A percentile compares a stretch with the other conserved stretches of the same genome.
phyloP scores from a whole-genome alignment of 2,329 filamentous ascomycete genomes.

The Didymella exigua region DNA sequence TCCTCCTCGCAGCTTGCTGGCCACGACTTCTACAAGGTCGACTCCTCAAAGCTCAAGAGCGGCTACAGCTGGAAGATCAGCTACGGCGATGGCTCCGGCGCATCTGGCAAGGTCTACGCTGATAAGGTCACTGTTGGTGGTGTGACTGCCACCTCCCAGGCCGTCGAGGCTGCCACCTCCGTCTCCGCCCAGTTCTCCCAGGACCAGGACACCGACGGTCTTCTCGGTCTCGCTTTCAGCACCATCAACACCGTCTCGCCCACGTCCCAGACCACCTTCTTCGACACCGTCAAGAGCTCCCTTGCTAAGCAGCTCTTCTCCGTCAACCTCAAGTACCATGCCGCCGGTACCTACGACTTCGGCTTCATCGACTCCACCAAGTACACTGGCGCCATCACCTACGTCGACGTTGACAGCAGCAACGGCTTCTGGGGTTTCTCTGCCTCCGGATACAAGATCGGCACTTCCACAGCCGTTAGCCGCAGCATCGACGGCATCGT shows the following conservation, averaged over 20 bases:
- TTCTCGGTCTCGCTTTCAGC: slow-evolving; percentile 66
- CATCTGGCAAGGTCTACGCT: slow-evolving; percentile 67
- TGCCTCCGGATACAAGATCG: slow-evolving; percentile 62
- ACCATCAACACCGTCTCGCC: slow-evolving; percentile 64
- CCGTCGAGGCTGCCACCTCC: slow-evolving; percentile 67
- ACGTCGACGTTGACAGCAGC: slow-evolving; percentile 60
- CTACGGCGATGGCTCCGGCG: slow-evolving; percentile 70
- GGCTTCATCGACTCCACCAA: slow-evolving; percentile 64
- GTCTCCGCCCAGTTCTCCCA: slow-evolving; percentile 61
- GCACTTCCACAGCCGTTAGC: slow-evolving; percentile 48
- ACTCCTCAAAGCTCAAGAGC: slow-evolving; percentile 51
- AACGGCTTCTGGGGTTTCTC: slow-evolving; percentile 70
- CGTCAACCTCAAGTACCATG: slow-evolving; percentile 60
- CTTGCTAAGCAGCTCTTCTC: slow-evolving; percentile 63
- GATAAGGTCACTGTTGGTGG: slow-evolving; percentile 68
- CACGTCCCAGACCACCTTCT: slow-evolving; percentile 61
- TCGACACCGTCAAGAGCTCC: slow-evolving; percentile 61
- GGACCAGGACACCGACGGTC: slow-evolving; percentile 62
- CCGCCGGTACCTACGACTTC: slow-evolving; percentile 60
- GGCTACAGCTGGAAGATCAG: slow-evolving; percentile 64
- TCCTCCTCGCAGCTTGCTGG: slow-evolving; percentile 56
- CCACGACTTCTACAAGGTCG: slow-evolving; percentile 64
- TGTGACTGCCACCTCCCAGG: slow-evolving; percentile 64
- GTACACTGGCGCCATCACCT: slow-evolving; percentile 64
- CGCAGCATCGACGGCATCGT: slow-evolving; percentile 62